A percentile compares a stretch with the other conserved stretches of the same genome.
These are phyloP conservation scores for Rhodotorula sp. DNA, from an alignment of 1,284 basidiomycete species.

Conservation along the genomic window DNA sequence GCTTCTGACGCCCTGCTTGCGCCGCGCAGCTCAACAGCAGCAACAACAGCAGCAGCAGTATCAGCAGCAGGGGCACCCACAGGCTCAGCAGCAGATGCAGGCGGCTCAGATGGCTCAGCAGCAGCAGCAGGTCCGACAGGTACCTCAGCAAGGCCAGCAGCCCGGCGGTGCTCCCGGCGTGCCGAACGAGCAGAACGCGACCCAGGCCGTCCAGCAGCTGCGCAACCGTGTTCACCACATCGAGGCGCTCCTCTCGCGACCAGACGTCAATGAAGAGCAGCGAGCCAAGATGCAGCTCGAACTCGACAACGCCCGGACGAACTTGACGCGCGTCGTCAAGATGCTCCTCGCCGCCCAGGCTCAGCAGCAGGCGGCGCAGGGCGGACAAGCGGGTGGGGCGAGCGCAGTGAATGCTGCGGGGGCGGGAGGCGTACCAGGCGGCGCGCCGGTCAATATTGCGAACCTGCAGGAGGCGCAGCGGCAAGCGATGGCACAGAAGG, in stretches of 20 bases:
- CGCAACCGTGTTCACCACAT: conserved; percentile 32
- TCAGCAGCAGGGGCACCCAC: conserved; percentile 5
- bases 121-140: conserved; percentile 1
- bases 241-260: conserved; percentile 29
- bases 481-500: conserved; percentile 26
- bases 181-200: conserved; percentile 27
- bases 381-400: not conserved
- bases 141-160: conserved; percentile 2
- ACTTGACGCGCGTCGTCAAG: conserved; percentile 35
- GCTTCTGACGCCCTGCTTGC: not conserved
- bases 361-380: conserved; percentile 11
- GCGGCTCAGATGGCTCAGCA: conserved; percentile 4
- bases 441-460: conserved; percentile 2
- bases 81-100: conserved; percentile 1
- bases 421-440: not conserved
- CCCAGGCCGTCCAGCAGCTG: conserved; percentile 32
- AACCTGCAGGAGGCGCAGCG: conserved; percentile 34
- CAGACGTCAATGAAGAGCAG: conserved; percentile 31
- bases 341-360: conserved; percentile 32
- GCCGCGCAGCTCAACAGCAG: conserved; percentile 14
- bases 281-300: conserved; percentile 32
- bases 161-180: not conserved
- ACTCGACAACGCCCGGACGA: conserved; percentile 26
- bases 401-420: too few relatives aligned
- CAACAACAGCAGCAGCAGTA: conserved; percentile 20